Percentiles rank a stretch among this genome's conserved stretches.
phyloP scores from a whole-genome alignment of 768 basidiomycete species.

The Sutorius australiensis region DNA sequence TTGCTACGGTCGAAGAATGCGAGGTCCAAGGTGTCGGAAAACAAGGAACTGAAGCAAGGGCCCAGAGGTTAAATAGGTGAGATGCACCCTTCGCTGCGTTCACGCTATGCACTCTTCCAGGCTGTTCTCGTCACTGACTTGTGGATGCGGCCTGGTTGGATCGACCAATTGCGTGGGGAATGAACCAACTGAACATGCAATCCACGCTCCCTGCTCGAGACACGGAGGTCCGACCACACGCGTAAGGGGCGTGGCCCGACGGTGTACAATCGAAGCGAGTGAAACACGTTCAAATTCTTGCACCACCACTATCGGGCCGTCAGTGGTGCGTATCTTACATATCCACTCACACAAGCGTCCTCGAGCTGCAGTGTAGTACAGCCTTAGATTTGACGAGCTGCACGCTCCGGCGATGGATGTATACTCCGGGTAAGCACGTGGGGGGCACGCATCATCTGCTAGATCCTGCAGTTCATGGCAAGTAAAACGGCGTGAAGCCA shows the following conservation, averaged over 20 bases:
- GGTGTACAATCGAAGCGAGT: conserved; percentile 15
- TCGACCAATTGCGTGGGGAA: conserved; percentile 24
- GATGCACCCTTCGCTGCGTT: conserved; percentile 42
- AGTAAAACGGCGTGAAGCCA: conserved; percentile 23
- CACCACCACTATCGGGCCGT: conserved; percentile 7
- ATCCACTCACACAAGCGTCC: conserved; percentile 13
- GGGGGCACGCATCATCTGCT: conserved; percentile 18
- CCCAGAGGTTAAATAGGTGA: conserved; percentile 26
- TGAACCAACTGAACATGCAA: conserved; percentile 22
- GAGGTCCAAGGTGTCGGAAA: conserved; percentile 35
- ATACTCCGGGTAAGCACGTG: conserved; percentile 24
- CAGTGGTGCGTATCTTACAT: conserved; percentile 11
- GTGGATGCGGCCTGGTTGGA: conserved; percentile 30
- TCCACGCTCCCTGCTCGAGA: conserved; percentile 22
- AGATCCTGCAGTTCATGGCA: conserved; percentile 22
- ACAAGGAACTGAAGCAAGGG: conserved; percentile 36
- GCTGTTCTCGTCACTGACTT: conserved; percentile 26
- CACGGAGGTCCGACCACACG: conserved; percentile 27
- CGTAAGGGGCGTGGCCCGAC: conserved; percentile 23
- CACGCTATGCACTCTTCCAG: conserved; percentile 38
- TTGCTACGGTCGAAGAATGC: conserved; percentile 32
- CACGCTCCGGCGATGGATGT: background rate
- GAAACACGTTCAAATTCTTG: conserved; percentile 3
- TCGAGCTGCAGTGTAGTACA: conserved; percentile 9
- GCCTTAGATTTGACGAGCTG: conserved; percentile 5